Conservation (phyloP, 106 monocot species). For the Acanthochlamys bracteata region DNA sequence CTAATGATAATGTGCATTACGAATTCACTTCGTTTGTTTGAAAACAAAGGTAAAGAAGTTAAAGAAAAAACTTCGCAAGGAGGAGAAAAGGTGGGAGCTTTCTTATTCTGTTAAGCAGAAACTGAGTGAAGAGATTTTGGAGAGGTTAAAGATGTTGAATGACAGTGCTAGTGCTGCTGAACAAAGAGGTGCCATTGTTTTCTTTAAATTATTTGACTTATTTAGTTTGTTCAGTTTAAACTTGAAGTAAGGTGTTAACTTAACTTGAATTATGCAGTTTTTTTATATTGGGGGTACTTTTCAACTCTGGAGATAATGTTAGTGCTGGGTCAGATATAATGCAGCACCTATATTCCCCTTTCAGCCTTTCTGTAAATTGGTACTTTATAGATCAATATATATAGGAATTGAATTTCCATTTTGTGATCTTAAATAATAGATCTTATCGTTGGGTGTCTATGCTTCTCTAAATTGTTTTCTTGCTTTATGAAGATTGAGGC, state of each 20-base stretch:
- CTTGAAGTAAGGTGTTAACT: background rate
- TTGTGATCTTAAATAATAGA: too few relatives aligned
- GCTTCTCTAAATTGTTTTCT: too few relatives aligned
- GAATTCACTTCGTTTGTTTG: background rate
- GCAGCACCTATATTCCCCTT: too few relatives aligned
- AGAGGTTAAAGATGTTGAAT: conserved; percentile 36
- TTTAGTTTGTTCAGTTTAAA: background rate
- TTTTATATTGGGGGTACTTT: background rate
- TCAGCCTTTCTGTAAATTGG: too few relatives aligned
- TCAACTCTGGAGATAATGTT: background rate
- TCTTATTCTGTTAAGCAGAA: conserved; percentile 46
- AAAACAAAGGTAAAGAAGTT: conserved; percentile 48
- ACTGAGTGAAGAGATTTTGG: conserved; percentile 57
- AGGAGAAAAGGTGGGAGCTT: conserved; percentile 37
- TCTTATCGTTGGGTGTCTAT: too few relatives aligned
- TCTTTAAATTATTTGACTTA: background rate
- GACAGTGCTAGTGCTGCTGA: conserved; percentile 20
- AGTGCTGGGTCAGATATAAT: too few relatives aligned
- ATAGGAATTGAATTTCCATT: too few relatives aligned
- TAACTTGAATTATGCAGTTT: background rate
- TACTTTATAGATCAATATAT: too few relatives aligned
- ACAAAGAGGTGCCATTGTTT: conserved; percentile 37
- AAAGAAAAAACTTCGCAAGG: conserved; percentile 24
- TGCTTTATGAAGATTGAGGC: too few relatives aligned
- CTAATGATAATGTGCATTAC: background rate